phyloP scores from a whole-genome alignment of 257 asterid genomes.

The Solanum chilense region DNA sequence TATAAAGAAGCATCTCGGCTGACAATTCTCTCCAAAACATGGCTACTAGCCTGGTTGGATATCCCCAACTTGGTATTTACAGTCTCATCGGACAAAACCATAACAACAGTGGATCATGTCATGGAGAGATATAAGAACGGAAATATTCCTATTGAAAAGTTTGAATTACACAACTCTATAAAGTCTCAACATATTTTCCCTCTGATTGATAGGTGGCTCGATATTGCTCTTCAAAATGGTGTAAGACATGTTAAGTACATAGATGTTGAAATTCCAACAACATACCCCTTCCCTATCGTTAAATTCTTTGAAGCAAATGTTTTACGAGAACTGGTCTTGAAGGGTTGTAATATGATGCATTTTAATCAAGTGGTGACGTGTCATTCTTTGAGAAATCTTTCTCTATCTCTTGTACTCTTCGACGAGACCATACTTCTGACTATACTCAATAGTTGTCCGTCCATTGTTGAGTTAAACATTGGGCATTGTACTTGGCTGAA shows the following conservation, averaged over 20 bases:
- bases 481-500: not conserved
- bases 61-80: not conserved
- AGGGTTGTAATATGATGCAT: not conserved
- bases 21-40: not conserved
- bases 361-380: not conserved
- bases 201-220: not conserved
- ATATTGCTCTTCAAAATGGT: not conserved
- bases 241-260: not conserved
- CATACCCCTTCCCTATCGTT: not conserved
- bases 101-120: not conserved
- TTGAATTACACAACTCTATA: not conserved
- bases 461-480: not conserved
- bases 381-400: not conserved
- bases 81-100: not conserved
- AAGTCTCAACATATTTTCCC: not conserved
- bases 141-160: not conserved
- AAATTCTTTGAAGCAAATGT: not conserved
- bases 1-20: not conserved
- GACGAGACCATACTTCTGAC: not conserved
- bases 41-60: not conserved
- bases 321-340: not conserved
- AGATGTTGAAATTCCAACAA: not conserved
- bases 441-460: not conserved
- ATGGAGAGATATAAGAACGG: not conserved
- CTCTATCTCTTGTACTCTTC: not conserved